Evolutionary conservation across 768 basidiomycete genomes (phyloP), one percentile per base, ranked within the genome.

Genomic region (Calocybe indica): DNA sequence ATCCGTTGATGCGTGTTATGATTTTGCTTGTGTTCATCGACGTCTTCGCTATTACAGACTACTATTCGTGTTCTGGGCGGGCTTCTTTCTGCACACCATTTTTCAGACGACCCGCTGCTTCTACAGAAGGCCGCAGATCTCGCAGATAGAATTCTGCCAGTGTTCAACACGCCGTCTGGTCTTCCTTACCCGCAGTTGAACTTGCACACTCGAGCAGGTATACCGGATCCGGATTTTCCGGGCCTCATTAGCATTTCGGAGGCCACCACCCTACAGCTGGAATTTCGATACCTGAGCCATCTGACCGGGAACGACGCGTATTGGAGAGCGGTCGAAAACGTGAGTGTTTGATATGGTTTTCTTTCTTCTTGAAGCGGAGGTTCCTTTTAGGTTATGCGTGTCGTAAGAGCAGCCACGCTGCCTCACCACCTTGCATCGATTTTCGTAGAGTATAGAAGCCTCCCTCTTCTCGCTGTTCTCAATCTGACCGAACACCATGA

Each of bases 51-150:
- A 30, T 43, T 43, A 9, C 52, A 94, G 91, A 93, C 89, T 1
- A 96, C 92, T 0, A 97, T 96, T 45, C 83, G 94, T 15, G 79
- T 95, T 1, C 73, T 98, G 3, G 94, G 95, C 7, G 95, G 95
- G 0, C 76, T 98, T 4, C 72, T 97, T 1, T 83, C 92, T 1
- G 87, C 92, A 0, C 83, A 92, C 59, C 81, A 92, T 57, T 75
- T 96, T 7, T 83, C 89, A 0, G 68, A 78, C 31, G 86, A 93
- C 50, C 55, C 70, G 5, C 56, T 94, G 2, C 92, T 80, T 60
- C 76, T 96, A 7, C 72, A 83, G 48, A 83, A 82, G 51, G 91
- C 94, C 1, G 65, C 73, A 7, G 92, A 96, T 46, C 80, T 98
- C 2, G 93, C 82, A 10, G 83, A 92, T 56, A 77, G 93, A n/a